A percentile compares a stretch with the other conserved stretches of the same genome.
Evolutionary conservation across 1,139 yeast species (phyloP).

Genomic region (Scheffersomyces segobiensis): DNA sequence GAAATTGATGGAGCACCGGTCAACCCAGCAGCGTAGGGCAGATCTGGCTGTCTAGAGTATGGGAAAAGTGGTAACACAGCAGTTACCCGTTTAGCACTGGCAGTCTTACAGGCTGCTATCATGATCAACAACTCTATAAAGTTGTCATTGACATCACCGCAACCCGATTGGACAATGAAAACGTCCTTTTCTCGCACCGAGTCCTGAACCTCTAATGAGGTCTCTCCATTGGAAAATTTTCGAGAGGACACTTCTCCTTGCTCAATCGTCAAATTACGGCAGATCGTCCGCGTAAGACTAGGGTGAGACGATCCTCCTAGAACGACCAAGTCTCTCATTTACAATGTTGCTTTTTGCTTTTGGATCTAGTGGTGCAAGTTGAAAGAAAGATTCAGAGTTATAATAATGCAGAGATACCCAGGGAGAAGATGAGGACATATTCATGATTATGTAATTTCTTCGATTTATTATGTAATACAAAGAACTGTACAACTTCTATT

Average conservation of each 20-base stretch:
- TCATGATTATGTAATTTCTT: background rate
- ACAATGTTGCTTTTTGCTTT: too few species aligned
- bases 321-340: slow-evolving; percentile 74
- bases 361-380: too few species aligned
- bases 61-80: slow-evolving; percentile 96
- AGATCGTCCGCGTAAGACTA: slow-evolving; percentile 58
- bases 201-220: slow-evolving; percentile 78
- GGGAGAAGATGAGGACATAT: too few species aligned
- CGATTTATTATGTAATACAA: background rate
- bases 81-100: slow-evolving; percentile 90
- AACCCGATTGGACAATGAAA: slow-evolving; percentile 76
- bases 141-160: slow-evolving; percentile 90
- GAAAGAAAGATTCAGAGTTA: too few species aligned
- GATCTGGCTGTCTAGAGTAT: slow-evolving; percentile 93
- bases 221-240: slow-evolving; percentile 83
- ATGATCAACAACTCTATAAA: slow-evolving; percentile 85
- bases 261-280: slow-evolving; percentile 61
- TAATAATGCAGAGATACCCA: too few species aligned
- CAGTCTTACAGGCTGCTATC: slow-evolving; percentile 93
- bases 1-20: slow-evolving; percentile 48
- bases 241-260: slow-evolving; percentile 56
- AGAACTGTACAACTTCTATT: background rate
- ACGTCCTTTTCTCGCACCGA: slow-evolving; percentile 94
- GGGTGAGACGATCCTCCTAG: slow-evolving; percentile 80
- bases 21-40: slow-evolving; percentile 79